Evolutionary conservation across 176 grass and related monocot species (phyloP).

Genomic region (Zizania latifolia): DNA sequence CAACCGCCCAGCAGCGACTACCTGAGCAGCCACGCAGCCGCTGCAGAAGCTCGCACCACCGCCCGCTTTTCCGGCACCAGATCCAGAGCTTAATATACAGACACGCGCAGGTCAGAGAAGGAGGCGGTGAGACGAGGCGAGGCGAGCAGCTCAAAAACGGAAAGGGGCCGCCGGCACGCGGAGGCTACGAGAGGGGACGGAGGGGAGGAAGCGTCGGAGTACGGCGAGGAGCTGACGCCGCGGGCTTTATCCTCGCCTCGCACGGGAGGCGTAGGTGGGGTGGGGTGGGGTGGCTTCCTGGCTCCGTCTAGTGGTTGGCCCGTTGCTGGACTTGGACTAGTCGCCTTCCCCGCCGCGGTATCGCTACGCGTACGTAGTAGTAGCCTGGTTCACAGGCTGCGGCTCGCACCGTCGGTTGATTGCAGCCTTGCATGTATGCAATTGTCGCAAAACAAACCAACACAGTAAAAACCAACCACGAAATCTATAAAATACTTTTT

Average conservation of each 20-base stretch:
- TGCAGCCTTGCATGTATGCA: no score
- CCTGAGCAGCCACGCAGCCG: background rate
- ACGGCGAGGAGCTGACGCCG: conserved; percentile 8
- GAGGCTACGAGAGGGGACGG: conserved; percentile 29
- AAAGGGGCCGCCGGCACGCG: background rate
- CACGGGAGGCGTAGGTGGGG: conserved; percentile 18
- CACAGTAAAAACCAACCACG: no score
- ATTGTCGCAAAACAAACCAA: no score
- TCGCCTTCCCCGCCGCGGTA: background rate
- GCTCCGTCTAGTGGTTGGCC: conserved; percentile 14
- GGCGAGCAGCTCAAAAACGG: background rate
- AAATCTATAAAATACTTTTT: no score
- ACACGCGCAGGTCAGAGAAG: conserved; percentile 20
- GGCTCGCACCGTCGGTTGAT: no score
- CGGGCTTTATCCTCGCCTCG: conserved; percentile 30
- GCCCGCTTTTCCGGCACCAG: no score
- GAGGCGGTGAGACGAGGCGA: conserved; percentile 17
- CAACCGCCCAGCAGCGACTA: background rate
- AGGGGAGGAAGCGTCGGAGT: conserved; percentile 13
- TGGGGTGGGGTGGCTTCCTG: background rate
- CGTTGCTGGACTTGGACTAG: conserved; percentile 17
- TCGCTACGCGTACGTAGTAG: background rate
- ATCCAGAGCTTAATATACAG: background rate
- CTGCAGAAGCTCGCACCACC: background rate
- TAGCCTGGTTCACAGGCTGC: background rate